Conservation (phyloP, 2,329 filamentous ascomycete genomes). For the Colletotrichum coccodes region DNA sequence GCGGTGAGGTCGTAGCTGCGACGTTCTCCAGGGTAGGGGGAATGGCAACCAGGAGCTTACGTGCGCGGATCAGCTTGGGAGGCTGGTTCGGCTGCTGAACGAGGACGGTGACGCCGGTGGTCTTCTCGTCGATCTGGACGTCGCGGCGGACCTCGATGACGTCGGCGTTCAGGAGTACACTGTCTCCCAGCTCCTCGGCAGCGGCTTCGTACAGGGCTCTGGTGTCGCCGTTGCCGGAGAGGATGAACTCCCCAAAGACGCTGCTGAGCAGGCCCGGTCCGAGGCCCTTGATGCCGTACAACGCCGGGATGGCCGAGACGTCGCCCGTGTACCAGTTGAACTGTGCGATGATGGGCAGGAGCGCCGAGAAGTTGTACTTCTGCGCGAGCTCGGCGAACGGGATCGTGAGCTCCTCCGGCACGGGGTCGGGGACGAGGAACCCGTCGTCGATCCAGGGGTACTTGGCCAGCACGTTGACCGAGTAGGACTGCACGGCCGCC, state of each 20-base stretch:
- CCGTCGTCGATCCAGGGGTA: slow-evolving; percentile 37
- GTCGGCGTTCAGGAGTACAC: slow-evolving; percentile 39
- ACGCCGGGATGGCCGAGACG: slow-evolving; percentile 45
- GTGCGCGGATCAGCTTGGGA: slow-evolving; percentile 16
- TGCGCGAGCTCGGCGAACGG: slow-evolving; percentile 53
- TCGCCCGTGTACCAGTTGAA: slow-evolving; percentile 52
- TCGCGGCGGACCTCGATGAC: slow-evolving; percentile 36
- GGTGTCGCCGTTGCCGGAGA: slow-evolving; percentile 35
- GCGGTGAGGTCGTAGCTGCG: slow-evolving; percentile 43
- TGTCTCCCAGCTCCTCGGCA: slow-evolving; percentile 38
- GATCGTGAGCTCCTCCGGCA: slow-evolving; percentile 54
- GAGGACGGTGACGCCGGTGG: slow-evolving; percentile 39
- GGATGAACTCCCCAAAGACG: slow-evolving; percentile 36
- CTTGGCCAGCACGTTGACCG: slow-evolving; percentile 17
- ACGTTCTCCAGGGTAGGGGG: slow-evolving; percentile 46
- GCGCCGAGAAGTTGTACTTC: slow-evolving; percentile 50
- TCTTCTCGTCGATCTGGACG: slow-evolving; percentile 26
- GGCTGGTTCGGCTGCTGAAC: slow-evolving; percentile 12
- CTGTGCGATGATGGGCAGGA: slow-evolving; percentile 44
- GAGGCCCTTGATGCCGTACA: slow-evolving; percentile 52
- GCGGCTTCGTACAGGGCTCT: slow-evolving; percentile 41
- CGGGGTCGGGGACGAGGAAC: slow-evolving; percentile 50
- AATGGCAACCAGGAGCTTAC: slow-evolving; percentile 47
- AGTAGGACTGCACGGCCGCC: slow-evolving; percentile 20
- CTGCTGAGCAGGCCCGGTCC: slow-evolving; percentile 34